Percentiles rank a stretch among this genome's conserved stretches.
Conservation (phyloP, 352 stramenopile genomes). For the Blastocystis sp. region DNA sequence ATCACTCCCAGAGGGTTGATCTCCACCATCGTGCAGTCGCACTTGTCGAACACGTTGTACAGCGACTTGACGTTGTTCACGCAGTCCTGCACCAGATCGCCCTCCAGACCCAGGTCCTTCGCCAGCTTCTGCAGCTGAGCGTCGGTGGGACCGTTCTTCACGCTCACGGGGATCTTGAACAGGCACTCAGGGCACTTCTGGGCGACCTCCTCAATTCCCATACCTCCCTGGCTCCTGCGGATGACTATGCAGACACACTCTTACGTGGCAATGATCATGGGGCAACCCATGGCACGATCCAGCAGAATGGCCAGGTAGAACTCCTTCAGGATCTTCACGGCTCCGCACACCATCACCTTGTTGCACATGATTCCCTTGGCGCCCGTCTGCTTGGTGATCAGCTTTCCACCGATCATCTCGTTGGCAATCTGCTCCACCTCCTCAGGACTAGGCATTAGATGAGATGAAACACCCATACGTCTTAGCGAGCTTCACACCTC, state of each 20-base stretch:
- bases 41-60: constrained; percentile 87
- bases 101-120: constrained; percentile 66
- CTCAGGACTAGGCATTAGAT: constrained; percentile 29
- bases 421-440: constrained; percentile 59
- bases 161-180: constrained; percentile 82
- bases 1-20: constrained; percentile 91
- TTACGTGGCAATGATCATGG: constrained; percentile 83
- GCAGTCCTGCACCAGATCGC: constrained; percentile 58
- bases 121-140: constrained; percentile 70
- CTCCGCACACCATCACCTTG: constrained; percentile 73
- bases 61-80: constrained; percentile 65
- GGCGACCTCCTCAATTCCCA: constrained; percentile 90
- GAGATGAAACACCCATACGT: constrained; percentile 66
- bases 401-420: constrained; percentile 59
- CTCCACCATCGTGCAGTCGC: constrained; percentile 80
- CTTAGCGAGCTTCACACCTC: constrained; percentile 73
- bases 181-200: constrained; percentile 80
- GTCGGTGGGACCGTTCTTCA: constrained; percentile 76
- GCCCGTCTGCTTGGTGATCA: constrained; percentile 64
- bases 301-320: constrained; percentile 97
- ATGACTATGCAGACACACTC: background rate
- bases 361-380: constrained; percentile 61
- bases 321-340: constrained; percentile 82
- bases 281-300: constrained; percentile 83
- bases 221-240: constrained; percentile 70